These are phyloP conservation scores for Saturnispora zaruensis DNA, from an alignment of 805 yeast genomes.

Conservation along the genomic window DNA sequence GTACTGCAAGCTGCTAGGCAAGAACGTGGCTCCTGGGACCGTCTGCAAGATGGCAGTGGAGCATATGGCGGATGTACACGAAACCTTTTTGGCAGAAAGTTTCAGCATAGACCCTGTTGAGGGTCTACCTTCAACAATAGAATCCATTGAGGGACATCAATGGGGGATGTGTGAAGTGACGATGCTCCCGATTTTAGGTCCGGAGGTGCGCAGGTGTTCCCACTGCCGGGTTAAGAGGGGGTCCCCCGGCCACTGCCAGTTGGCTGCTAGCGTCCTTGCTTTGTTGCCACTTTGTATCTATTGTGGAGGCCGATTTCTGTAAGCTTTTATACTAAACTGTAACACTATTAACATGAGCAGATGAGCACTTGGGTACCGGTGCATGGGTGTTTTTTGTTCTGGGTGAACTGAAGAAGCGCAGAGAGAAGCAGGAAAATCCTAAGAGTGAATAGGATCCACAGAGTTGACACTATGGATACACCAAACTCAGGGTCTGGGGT, in stretches of 20 bases:
- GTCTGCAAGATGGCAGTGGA: constrained; percentile 7
- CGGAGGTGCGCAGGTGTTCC: constrained; percentile 9
- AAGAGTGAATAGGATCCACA: neutral
- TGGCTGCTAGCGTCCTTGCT: constrained; percentile 6
- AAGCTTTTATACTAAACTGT: neutral
- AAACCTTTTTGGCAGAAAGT: neutral
- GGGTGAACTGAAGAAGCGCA: neutral
- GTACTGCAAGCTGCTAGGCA: constrained; percentile 7
- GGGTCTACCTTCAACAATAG: neutral
- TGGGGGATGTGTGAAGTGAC: constrained; percentile 16
- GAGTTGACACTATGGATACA: neutral
- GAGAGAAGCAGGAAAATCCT: neutral
- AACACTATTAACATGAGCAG: neutral
- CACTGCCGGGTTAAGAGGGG: constrained; percentile 10
- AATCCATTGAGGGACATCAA: constrained; percentile 13
- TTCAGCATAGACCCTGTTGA: constrained; percentile 4
- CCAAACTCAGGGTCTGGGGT: neutral
- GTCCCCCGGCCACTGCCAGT: neutral
- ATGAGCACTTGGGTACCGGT: neutral
- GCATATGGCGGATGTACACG: constrained; percentile 4
- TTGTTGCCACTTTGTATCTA: constrained; percentile 10
- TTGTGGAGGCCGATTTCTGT: constrained; percentile 15
- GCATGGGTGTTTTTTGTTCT: neutral
- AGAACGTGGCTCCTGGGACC: constrained; percentile 3
- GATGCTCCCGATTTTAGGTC: constrained; percentile 12